Evolutionary conservation across 108 stramenopile species (phyloP).

Genomic region (Skeletonema tropicum): DNA sequence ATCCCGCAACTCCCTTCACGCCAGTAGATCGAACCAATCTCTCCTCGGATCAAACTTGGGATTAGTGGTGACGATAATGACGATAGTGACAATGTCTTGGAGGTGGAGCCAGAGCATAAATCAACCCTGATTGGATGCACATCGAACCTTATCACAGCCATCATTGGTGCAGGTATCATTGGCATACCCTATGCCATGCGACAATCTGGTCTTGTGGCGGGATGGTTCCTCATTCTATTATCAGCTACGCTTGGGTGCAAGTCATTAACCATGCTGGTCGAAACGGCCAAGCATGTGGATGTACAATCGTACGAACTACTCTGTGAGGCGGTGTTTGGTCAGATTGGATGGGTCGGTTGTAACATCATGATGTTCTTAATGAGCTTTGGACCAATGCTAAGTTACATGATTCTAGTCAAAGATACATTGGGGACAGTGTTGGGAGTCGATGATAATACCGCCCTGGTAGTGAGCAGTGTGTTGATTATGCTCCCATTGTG

Average conservation of each 20-base stretch:
- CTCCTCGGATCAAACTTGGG: not conserved
- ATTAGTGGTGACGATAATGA: too few relatives aligned
- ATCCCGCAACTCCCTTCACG: not conserved
- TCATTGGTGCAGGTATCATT: constrained; percentile 87
- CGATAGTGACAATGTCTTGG: not conserved
- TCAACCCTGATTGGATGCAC: constrained; percentile 69
- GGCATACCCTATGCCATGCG: constrained; percentile 85
- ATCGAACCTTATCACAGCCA: constrained; percentile 82
- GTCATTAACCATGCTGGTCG: constrained; percentile 68
- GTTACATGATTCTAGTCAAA: constrained; percentile 84
- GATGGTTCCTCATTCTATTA: constrained; percentile 55
- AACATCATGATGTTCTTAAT: constrained; percentile 78
- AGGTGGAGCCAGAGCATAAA: constrained; percentile 63
- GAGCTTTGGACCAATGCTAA: constrained; percentile 83
- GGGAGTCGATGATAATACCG: constrained; percentile 52
- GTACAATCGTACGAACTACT: constrained; percentile 75
- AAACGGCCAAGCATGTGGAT: constrained; percentile 82
- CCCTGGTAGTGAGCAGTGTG: constrained; percentile 59
- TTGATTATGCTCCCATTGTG: constrained; percentile 67
- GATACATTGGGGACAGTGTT: constrained; percentile 69
- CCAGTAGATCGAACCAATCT: constrained; percentile 2
- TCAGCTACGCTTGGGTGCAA: constrained; percentile 72
- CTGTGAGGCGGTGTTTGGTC: constrained; percentile 76
- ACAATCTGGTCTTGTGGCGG: constrained; percentile 72
- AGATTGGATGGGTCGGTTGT: constrained; percentile 65